Evolutionary conservation across 768 basidiomycete genomes (phyloP).

Genomic region (Boletus vermiculosoides): DNA sequence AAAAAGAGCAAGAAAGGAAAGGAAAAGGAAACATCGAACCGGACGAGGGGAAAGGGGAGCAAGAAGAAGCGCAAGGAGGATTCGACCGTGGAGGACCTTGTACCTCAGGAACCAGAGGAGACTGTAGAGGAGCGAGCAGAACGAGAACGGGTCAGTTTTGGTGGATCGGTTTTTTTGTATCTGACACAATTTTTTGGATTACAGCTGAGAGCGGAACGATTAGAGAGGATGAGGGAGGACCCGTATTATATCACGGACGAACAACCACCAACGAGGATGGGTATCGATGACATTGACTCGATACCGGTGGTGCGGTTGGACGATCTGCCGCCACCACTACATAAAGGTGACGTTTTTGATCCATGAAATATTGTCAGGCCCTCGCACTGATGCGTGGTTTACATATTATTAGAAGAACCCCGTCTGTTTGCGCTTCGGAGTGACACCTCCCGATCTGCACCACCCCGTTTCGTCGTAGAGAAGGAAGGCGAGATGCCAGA

Average conservation of each 20-base stretch:
- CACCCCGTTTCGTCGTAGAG: slow-evolving; percentile 62
- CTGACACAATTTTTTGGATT: slow-evolving; percentile 9
- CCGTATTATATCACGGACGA: slow-evolving; percentile 88
- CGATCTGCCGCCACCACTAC: slow-evolving; percentile 53
- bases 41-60: slow-evolving; percentile 36
- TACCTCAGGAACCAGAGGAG: slow-evolving; percentile 46
- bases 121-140: slow-evolving; percentile 59
- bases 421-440: slow-evolving; percentile 47
- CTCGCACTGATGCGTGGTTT: slow-evolving; percentile 24
- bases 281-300: slow-evolving; percentile 70
- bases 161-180: not conserved
- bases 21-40: slow-evolving; percentile 39
- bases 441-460: slow-evolving; percentile 38
- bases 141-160: slow-evolving; percentile 57
- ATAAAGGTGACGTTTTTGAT: slow-evolving; percentile 28
- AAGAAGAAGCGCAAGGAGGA: slow-evolving; percentile 45
- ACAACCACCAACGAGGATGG: slow-evolving; percentile 39
- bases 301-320: slow-evolving; percentile 91
- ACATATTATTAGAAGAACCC: slow-evolving; percentile 28
- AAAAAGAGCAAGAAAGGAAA: slow-evolving; percentile 47
- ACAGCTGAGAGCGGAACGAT: slow-evolving; percentile 73
- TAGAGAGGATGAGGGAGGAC: slow-evolving; percentile 77
- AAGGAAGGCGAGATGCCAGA: slow-evolving; percentile 85
- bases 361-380: not conserved
- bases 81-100: slow-evolving; percentile 24